phyloP scores from a whole-genome alignment of 805 yeast genomes.

The Tetrapisispora taiwanensis region DNA sequence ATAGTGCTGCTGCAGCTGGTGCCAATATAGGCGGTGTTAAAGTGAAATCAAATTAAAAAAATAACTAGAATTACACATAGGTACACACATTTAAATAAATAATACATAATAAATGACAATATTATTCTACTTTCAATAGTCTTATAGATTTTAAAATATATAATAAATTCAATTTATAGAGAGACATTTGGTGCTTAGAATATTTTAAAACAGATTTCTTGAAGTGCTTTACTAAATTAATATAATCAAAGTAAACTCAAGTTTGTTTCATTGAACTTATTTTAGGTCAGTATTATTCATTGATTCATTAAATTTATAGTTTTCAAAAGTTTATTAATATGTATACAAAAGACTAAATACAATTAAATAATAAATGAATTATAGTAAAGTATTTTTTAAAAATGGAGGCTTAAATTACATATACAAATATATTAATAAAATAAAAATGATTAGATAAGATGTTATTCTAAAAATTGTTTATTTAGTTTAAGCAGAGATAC shows the following conservation, averaged over 20 bases:
- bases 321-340: not conserved
- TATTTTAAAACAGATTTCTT: too few species aligned
- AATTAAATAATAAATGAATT: not conserved
- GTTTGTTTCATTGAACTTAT: too few species aligned
- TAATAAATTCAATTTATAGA: too few species aligned
- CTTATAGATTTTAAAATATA: too few species aligned
- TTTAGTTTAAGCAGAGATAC: slow-evolving; percentile 52
- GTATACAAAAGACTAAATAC: not conserved
- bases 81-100: not conserved
- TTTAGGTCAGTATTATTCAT: too few species aligned
- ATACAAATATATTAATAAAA: slow-evolving; percentile 4
- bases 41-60: not conserved
- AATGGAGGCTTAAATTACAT: slow-evolving; percentile 5
- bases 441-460: slow-evolving; percentile 4
- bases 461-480: slow-evolving; percentile 2
- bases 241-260: too few species aligned
- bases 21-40: not conserved
- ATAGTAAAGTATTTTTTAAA: not conserved
- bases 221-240: too few species aligned
- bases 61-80: not conserved
- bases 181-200: too few species aligned
- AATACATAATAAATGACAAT: too few species aligned
- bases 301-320: too few species aligned
- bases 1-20: not conserved
- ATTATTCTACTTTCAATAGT: too few species aligned